phyloP scores from a whole-genome alignment of 441 rosid species.

The Daphne laureola region DNA sequence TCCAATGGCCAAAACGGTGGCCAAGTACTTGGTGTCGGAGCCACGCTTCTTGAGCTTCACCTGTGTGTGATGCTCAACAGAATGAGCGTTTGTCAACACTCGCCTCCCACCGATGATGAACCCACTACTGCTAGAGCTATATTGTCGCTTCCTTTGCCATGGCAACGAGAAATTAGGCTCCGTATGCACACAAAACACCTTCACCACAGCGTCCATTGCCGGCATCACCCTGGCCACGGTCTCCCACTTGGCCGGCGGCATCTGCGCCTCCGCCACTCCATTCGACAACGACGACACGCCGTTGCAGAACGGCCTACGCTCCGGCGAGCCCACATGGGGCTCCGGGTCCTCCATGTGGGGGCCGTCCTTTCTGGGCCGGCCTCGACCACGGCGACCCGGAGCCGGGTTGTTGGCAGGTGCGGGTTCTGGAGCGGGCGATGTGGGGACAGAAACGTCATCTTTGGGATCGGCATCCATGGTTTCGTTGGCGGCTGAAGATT shows the following conservation, averaged over 20 bases:
- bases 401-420: conserved; percentile 21
- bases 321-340: conserved; percentile 10
- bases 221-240: conserved; percentile 45
- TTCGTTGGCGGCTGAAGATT: conserved; percentile 21
- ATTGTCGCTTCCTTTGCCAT: conserved; percentile 90
- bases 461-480: conserved; percentile 13
- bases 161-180: conserved; percentile 87
- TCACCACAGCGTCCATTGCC: conserved; percentile 92
- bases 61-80: conserved; percentile 85
- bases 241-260: conserved; percentile 38
- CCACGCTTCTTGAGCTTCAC: conserved; percentile 87
- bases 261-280: conserved; percentile 20
- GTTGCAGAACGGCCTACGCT: conserved; percentile 32
- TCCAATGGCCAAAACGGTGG: conserved; percentile 78
- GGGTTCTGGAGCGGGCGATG: conserved; percentile 18
- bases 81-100: conserved; percentile 81
- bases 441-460: conserved; percentile 7
- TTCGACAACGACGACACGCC: conserved; percentile 21
- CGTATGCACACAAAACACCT: conserved; percentile 87
- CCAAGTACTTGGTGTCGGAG: conserved; percentile 79
- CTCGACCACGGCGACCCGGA: conserved; percentile 34
- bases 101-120: conserved; percentile 69
- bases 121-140: conserved; percentile 82
- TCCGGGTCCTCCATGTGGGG: conserved; percentile 17
- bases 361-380: conserved; percentile 26